Percentiles rank a stretch among this genome's conserved stretches.
Conservation (phyloP, 2,329 filamentous ascomycete genomes). For the Hymenotorrendiella dingleyae region DNA sequence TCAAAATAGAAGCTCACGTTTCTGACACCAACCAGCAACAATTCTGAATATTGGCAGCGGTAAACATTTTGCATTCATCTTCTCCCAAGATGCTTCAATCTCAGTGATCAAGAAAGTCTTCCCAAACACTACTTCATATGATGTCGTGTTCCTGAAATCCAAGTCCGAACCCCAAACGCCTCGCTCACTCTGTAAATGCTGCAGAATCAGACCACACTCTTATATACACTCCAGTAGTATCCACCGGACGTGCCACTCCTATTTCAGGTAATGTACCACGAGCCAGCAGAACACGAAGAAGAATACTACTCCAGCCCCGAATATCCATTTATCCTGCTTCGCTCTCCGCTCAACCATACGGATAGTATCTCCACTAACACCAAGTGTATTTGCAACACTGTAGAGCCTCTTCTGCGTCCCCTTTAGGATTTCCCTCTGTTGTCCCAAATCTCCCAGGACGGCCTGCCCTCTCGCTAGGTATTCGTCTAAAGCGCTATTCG, state of each 20-base stretch:
- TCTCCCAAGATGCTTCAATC: too few relatives aligned
- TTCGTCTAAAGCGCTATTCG: conserved; percentile 83
- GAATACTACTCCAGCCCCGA: conserved; percentile 75
- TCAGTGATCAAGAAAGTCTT: too few relatives aligned
- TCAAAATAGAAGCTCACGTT: too few relatives aligned
- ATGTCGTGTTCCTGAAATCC: too few relatives aligned
- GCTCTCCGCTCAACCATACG: conserved; percentile 91
- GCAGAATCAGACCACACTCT: conserved; percentile 1
- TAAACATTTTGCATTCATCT: conserved; percentile 2
- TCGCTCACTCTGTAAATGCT: conserved; percentile 15
- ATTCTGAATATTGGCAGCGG: neutral
- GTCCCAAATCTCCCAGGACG: conserved; percentile 79
- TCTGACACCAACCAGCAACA: too few relatives aligned
- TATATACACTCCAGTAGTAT: neutral
- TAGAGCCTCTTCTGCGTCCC: conserved; percentile 88
- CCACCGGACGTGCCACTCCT: neutral
- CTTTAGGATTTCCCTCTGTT: conserved; percentile 93
- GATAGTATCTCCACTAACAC: conserved; percentile 91
- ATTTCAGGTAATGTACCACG: conserved; percentile 78
- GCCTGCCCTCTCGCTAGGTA: conserved; percentile 88
- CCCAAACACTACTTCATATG: neutral
- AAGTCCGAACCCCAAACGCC: conserved; percentile 15
- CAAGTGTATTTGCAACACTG: conserved; percentile 87
- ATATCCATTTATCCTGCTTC: conserved; percentile 97
- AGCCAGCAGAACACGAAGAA: conserved; percentile 93